Conservation (phyloP, 495 filamentous ascomycete genomes). For the Tuber brumale region DNA sequence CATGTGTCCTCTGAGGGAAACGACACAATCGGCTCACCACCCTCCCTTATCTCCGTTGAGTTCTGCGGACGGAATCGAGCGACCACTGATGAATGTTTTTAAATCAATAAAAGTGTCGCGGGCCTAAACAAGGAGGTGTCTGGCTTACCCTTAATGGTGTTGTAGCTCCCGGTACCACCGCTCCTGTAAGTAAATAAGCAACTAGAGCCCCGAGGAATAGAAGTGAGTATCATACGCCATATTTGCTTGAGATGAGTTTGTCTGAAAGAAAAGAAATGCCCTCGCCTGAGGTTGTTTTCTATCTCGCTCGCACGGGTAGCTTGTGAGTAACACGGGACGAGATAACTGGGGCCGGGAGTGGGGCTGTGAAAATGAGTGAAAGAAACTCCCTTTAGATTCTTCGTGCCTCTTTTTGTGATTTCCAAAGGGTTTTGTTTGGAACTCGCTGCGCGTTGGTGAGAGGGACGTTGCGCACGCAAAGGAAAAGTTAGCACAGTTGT, state of each 20-base stretch:
- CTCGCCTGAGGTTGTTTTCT: background rate
- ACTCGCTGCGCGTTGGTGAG: background rate
- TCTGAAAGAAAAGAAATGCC: slow-evolving; percentile 7
- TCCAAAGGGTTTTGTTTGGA: background rate
- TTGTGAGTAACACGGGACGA: background rate
- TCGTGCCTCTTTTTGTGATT: background rate
- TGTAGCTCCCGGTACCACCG: slow-evolving; percentile 50
- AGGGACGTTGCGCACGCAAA: background rate
- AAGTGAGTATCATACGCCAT: slow-evolving; percentile 35
- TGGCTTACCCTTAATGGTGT: slow-evolving; percentile 66
- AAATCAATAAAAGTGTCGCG: slow-evolving; percentile 37
- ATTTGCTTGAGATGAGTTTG: slow-evolving; percentile 10
- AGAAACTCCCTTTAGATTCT: background rate
- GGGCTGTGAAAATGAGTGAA: background rate
- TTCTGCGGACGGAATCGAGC: slow-evolving; percentile 97
- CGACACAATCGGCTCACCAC: slow-evolving; percentile 81
- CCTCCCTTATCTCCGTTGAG: slow-evolving; percentile 78
- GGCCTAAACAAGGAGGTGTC: slow-evolving; percentile 19
- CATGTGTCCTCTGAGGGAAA: slow-evolving; percentile 91
- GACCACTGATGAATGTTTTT: slow-evolving; percentile 55
- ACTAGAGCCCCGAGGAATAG: slow-evolving; percentile 2
- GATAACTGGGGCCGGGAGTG: background rate
- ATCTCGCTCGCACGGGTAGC: background rate
- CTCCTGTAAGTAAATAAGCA: slow-evolving; percentile 28
- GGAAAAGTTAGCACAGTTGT: background rate